Percentiles rank a stretch among this genome's conserved stretches.
Conservation (phyloP, 208 protist species). For the Herpetomonas tarakana region DNA sequence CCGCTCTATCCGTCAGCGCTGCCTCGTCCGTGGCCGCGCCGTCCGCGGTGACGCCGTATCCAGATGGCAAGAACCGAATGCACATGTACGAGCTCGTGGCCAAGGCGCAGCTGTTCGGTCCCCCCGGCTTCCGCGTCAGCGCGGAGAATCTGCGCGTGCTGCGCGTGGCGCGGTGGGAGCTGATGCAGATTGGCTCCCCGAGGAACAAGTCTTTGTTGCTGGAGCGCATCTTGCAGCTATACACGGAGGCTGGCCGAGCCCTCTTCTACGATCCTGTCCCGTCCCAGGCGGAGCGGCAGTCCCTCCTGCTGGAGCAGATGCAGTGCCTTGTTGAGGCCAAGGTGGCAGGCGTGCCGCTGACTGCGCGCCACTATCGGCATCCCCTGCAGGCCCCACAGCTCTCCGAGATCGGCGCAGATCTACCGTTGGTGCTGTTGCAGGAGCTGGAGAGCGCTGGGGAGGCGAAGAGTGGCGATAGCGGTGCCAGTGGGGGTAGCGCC, state of each 20-base stretch:
- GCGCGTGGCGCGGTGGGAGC: constrained; percentile 43
- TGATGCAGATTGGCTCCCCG: constrained; percentile 36
- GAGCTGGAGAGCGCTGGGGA: constrained; percentile 17
- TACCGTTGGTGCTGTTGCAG: constrained; percentile 43
- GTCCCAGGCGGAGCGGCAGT: constrained; percentile 21
- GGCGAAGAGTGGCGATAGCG: not conserved
- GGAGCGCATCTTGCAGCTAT: constrained; percentile 43
- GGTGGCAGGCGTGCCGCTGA: constrained; percentile 34
- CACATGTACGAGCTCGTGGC: constrained; percentile 33
- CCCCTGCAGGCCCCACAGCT: constrained; percentile 49
- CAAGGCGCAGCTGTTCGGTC: constrained; percentile 27
- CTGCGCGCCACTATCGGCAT: constrained; percentile 39
- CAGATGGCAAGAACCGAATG: constrained; percentile 9
- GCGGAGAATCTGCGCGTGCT: constrained; percentile 30
- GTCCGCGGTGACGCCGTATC: constrained; percentile 3
- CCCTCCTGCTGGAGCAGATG: constrained; percentile 50
- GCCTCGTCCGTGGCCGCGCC: not conserved
- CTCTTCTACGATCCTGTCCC: constrained; percentile 14
- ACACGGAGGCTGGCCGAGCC: constrained; percentile 17
- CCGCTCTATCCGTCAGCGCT: constrained; percentile 4
- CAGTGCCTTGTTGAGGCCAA: constrained; percentile 67
- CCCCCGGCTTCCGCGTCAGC: constrained; percentile 16
- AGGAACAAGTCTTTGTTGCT: constrained; percentile 28
- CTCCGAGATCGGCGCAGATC: constrained; percentile 30
- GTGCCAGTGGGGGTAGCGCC: not conserved